Evolutionary conservation across 768 basidiomycete genomes (phyloP), one percentile per base, ranked within the genome.

Genomic region (Suillus brevipes): DNA sequence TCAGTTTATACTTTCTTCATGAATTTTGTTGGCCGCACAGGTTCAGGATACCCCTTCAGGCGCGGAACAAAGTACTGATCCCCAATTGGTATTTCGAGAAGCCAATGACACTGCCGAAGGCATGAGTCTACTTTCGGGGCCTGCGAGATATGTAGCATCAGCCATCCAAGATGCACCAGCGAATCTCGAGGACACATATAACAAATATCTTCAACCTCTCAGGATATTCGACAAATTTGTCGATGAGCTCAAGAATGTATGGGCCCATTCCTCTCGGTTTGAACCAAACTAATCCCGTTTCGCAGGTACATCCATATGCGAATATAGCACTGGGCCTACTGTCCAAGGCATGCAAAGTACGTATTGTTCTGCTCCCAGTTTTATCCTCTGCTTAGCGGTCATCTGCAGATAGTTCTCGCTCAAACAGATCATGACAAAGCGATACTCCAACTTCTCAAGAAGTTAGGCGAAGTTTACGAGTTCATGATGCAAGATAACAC

Each of bases 301-400:
- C 12, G 0, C 7, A 64, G 59, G 34, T 64, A 6, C 63, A 64
- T 13, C 63, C 63, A 1, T 64, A 64, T 4, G 58, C 63, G 6
- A 58, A 58, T 18, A n/a, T 64, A 4, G 63, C 18, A 25, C 13
- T 61, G 34, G 56, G 40, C 16, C 6, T 49, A 4, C 12, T 64
- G 58, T 31, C 58, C 10, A 18, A 13, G 34, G 63, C 58, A 13
- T 45, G 40, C 4, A 61, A 43, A 20, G 63, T 60, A 36, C n/a
- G n/a, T n/a, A n/a, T n/a, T 6, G 43, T 49, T 31, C 31, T 0
- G 2, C 4, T 31, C 31, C 4, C 31, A 31, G 3, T 37, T 28
- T 23, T 23, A 13, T 31, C n/a, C 4, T 3, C 14, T 23, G 14
- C 14, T 31, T n/a, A n/a, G 16, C 9, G 16, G 8, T 14, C 10